Conservation (phyloP, 441 rosid species). For the Heliophila coronopifolia region DNA sequence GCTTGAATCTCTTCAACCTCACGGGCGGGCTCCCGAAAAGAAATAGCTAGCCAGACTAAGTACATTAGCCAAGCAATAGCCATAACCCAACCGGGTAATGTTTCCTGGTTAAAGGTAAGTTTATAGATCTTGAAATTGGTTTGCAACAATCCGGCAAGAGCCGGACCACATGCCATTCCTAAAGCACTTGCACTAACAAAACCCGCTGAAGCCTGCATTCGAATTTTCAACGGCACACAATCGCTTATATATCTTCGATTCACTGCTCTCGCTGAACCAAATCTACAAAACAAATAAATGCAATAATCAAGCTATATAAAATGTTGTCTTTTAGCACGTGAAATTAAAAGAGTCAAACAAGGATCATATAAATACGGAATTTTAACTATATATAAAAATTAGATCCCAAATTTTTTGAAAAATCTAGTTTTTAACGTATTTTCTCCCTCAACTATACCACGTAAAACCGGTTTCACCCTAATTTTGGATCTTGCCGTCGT, state of each 20-base stretch:
- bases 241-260: constrained; percentile 94
- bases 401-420: too few species aligned
- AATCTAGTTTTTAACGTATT: too few species aligned
- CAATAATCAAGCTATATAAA: too few species aligned
- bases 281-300: too few species aligned
- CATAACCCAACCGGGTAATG: constrained; percentile 98
- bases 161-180: constrained; percentile 99
- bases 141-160: constrained; percentile 89
- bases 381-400: too few species aligned
- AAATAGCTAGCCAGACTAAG: constrained; percentile 65
- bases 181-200: constrained; percentile 99
- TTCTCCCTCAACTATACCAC: too few species aligned
- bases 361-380: too few species aligned
- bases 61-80: constrained; percentile 77
- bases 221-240: constrained; percentile 77
- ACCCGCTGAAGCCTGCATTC: constrained; percentile 96
- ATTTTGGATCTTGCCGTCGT: too few species aligned
- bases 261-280: constrained; percentile 99
- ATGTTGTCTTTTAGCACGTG: too few species aligned
- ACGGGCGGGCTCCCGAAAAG: constrained; percentile 65
- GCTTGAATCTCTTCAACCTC: constrained; percentile 40
- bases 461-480: too few species aligned
- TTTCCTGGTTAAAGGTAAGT: constrained; percentile 59
- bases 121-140: constrained; percentile 64
- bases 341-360: too few species aligned